Base-by-base conservation (phyloP, 345 rosid species). In the Corchorus olitorius region DNA sequence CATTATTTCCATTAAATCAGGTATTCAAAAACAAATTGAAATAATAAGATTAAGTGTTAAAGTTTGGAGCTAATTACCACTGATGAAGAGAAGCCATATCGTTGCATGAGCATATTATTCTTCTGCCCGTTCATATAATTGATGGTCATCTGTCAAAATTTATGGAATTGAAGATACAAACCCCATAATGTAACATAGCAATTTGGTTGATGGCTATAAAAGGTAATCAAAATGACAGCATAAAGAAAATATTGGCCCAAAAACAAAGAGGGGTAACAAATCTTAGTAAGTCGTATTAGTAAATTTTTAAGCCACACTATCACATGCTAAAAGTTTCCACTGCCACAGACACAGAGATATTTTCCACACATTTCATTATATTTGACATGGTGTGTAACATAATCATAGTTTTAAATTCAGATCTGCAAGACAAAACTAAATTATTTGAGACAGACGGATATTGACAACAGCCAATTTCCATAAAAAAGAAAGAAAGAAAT, bases 11-110 rank as follows among this genome's bases (percentile, higher is more conserved):
- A 58, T 10, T 41, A 55, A 58, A 22, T 45, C 8, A 43, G 41
- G 54, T 13, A 15, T 4, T 37, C 4, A 70, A 19, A 70, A 17
- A 16, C 41, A 45, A 13, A 52, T 12, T 59, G 14, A 8, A 16
- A 33, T 49, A 33, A 13, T 4, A 16, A 39, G 55, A 10, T 35
- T 12, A 12, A 37, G 14, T 33, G 50, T 4, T 37, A n/a, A 70
- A 69, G 48, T 15, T 50, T 35, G 77, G 37, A 79, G 78, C 20
- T 75, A 76, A 82, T 86, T 90, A 93, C 99, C 92, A 85, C 92
- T 0, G 96, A 79, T 58, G 98, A 91, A 12, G 99, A 95, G 80
- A 95, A 93, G 72, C 98, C 99, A 15, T 95, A 95, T 89, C 93
- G 86, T 88, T 90, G 97, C 94, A 93, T 87, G 75, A 89, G 82